These are phyloP conservation scores for Penicillium maclennaniae DNA, from an alignment of 495 filamentous ascomycete genomes.

Conservation along the genomic window DNA sequence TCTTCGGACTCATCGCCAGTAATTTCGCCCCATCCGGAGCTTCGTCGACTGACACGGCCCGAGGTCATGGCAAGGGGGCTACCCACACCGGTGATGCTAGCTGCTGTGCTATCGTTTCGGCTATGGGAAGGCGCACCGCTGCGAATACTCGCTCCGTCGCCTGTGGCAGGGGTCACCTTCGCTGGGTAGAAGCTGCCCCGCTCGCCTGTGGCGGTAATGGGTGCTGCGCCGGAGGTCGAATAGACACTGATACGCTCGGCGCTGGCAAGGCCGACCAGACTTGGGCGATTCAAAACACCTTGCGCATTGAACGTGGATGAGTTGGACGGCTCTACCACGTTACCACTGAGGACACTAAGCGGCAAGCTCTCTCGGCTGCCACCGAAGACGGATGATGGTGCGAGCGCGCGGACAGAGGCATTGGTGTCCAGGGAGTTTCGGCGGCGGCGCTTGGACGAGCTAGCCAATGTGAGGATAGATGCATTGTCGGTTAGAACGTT, in stretches of 20 bases:
- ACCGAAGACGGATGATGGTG: slow-evolving; percentile 88
- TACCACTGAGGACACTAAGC: slow-evolving; percentile 80
- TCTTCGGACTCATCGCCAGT: slow-evolving; percentile 43
- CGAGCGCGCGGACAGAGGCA: slow-evolving; percentile 87
- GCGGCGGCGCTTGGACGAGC: slow-evolving; percentile 85
- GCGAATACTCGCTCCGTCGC: slow-evolving; percentile 74
- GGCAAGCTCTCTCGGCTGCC: slow-evolving; percentile 85
- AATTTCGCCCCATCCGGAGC: slow-evolving; percentile 61
- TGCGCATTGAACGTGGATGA: slow-evolving; percentile 50
- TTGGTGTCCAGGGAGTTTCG: slow-evolving; percentile 92
- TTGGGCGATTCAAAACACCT: slow-evolving; percentile 46
- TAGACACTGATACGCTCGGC: slow-evolving; percentile 84
- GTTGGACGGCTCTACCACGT: slow-evolving; percentile 55
- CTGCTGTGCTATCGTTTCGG: slow-evolving; percentile 75
- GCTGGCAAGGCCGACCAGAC: slow-evolving; percentile 59
- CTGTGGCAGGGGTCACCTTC: slow-evolving; percentile 54
- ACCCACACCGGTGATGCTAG: slow-evolving; percentile 58
- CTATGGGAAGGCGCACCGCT: slow-evolving; percentile 74
- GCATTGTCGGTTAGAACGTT: slow-evolving; percentile 91
- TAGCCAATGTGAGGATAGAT: slow-evolving; percentile 93
- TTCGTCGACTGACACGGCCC: slow-evolving; percentile 55
- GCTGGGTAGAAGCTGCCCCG: slow-evolving; percentile 75
- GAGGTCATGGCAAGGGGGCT: slow-evolving; percentile 54
- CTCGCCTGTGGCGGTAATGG: slow-evolving; percentile 59
- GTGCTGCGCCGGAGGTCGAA: slow-evolving; percentile 68